phyloP scores from a whole-genome alignment of 257 asterid species.

The Anisodus acutangulus region DNA sequence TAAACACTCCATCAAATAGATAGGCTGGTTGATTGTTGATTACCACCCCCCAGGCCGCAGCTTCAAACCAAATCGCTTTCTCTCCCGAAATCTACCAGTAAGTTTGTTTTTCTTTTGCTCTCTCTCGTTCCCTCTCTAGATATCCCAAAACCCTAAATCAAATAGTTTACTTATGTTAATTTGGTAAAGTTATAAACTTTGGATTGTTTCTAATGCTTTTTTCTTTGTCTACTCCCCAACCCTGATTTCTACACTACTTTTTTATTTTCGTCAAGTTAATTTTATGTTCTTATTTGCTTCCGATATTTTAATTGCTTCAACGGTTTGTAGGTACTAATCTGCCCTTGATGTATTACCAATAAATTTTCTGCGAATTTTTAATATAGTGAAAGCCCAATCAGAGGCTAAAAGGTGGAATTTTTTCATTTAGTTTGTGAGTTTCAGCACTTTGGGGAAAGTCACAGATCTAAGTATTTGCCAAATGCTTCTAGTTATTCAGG shows the following conservation, averaged over 20 bases:
- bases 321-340: not conserved
- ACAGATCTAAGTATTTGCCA: not conserved
- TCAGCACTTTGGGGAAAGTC: not conserved
- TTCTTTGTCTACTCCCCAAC: not conserved
- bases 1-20: too few relatives aligned
- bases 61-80: not conserved
- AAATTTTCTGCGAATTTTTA: not conserved
- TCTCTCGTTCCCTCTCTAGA: not conserved
- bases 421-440: not conserved
- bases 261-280: not conserved
- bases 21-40: not conserved
- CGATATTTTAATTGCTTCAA: constrained; percentile 15
- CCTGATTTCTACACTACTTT: not conserved
- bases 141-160: constrained; percentile 14
- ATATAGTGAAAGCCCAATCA: not conserved
- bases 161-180: not conserved
- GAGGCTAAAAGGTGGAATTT: not conserved
- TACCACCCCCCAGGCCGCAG: not conserved
- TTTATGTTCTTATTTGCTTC: not conserved
- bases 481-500: not conserved
- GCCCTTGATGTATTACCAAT: not conserved
- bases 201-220: not conserved
- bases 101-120: not conserved
- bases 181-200: not conserved
- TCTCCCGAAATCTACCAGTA: not conserved